Conservation (phyloP, 768 basidiomycete species). For the Rhodosporidiobolus sp. region DNA sequence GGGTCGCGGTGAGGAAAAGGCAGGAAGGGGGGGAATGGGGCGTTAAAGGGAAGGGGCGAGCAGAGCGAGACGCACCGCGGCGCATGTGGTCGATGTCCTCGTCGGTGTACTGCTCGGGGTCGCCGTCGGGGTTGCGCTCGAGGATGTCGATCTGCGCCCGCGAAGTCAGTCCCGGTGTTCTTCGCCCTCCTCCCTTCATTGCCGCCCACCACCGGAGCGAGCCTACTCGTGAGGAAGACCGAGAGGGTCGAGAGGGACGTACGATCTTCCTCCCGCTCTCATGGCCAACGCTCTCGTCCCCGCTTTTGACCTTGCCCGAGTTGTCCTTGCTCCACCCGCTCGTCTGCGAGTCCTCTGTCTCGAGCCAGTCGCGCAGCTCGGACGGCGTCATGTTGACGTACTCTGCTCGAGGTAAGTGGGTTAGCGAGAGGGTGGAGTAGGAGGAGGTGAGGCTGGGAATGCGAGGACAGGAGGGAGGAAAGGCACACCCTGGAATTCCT, state of each 20-base stretch:
- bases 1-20: background rate
- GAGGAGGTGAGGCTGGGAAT: background rate
- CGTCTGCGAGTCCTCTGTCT: conserved; percentile 45
- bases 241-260: background rate
- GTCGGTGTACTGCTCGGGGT: conserved; percentile 48
- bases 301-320: conserved; percentile 46
- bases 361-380: conserved; percentile 50
- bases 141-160: conserved; percentile 46
- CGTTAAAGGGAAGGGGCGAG: too few species aligned
- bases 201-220: too few species aligned
- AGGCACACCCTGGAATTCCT: conserved; percentile 47
- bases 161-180: too few species aligned
- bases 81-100: conserved; percentile 51
- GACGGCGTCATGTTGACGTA: conserved; percentile 52
- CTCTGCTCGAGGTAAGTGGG: conserved; percentile 38
- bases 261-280: conserved; percentile 49
- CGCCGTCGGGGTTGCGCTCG: conserved; percentile 49
- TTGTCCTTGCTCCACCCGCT: conserved; percentile 48
- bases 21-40: background rate
- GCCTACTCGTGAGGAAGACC: background rate
- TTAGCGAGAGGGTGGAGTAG: background rate
- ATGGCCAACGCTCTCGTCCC: conserved; percentile 32
- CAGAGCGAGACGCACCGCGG: conserved; percentile 8
- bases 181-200: too few species aligned
- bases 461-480: background rate